phyloP scores from a whole-genome alignment of 2,329 filamentous ascomycete species.

The Aureobasidium lini region DNA sequence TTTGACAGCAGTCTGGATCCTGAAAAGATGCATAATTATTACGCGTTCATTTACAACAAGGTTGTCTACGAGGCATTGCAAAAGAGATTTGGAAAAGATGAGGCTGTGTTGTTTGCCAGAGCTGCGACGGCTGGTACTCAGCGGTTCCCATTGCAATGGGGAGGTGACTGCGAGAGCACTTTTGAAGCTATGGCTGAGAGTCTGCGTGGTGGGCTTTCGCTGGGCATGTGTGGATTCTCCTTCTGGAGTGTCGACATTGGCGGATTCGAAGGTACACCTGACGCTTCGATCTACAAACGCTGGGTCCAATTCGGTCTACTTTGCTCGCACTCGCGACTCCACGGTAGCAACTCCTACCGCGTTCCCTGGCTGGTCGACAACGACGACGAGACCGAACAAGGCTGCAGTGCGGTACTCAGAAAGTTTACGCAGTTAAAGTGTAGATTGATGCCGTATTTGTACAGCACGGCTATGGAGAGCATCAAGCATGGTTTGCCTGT shows the following conservation, averaged over 20 bases:
- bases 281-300: slow-evolving; percentile 61
- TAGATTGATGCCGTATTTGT: slow-evolving; percentile 51
- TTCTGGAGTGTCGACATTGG: slow-evolving; percentile 67
- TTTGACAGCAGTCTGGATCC: slow-evolving; percentile 54
- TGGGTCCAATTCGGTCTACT: slow-evolving; percentile 71
- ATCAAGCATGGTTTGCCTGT: slow-evolving; percentile 51
- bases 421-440: slow-evolving; percentile 49
- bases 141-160: slow-evolving; percentile 62
- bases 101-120: slow-evolving; percentile 61
- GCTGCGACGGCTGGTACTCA: slow-evolving; percentile 61
- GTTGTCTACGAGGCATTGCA: slow-evolving; percentile 60
- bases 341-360: slow-evolving; percentile 62
- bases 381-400: slow-evolving; percentile 45
- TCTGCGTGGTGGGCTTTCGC: slow-evolving; percentile 56
- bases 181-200: slow-evolving; percentile 67
- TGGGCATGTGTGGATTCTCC: slow-evolving; percentile 57
- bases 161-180: slow-evolving; percentile 67
- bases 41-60: slow-evolving; percentile 66
- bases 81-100: slow-evolving; percentile 40
- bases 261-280: slow-evolving; percentile 61
- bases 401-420: slow-evolving; percentile 47
- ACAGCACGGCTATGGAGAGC: slow-evolving; percentile 44
- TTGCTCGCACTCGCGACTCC: slow-evolving; percentile 62
- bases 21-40: slow-evolving; percentile 68
- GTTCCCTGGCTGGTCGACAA: slow-evolving; percentile 68